phyloP scores from a whole-genome alignment of 495 filamentous ascomycete genomes.

The Xylaria flabelliformis region DNA sequence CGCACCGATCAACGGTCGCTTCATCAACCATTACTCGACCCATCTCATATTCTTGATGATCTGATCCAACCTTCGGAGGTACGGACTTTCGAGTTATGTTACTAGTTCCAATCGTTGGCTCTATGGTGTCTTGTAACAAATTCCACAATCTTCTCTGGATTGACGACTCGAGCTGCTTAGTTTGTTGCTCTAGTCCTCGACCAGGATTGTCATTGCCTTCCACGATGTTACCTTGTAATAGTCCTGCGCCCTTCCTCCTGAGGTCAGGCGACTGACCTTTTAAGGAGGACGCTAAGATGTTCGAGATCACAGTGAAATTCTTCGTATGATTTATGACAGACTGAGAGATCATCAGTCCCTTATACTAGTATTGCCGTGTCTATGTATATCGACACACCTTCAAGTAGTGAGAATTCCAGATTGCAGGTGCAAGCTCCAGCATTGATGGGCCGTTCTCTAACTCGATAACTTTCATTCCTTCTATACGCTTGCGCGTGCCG shows the following conservation, averaged over 20 bases:
- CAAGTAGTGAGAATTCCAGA: conserved; percentile 53
- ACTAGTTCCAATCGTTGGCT: conserved; percentile 27
- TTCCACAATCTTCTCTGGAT: conserved; percentile 36
- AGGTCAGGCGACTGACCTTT: conserved; percentile 33
- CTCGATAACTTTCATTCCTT: conserved; percentile 19
- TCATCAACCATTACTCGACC: conserved; percentile 7
- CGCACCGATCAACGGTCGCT: neutral
- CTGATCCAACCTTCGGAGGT: neutral
- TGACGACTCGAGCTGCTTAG: conserved; percentile 9
- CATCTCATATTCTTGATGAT: neutral
- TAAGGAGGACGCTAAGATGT: conserved; percentile 33
- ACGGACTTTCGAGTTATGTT: conserved; percentile 6
- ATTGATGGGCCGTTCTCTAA: conserved; percentile 36
- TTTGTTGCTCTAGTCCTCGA: neutral
- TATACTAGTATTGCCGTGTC: neutral
- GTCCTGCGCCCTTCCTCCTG: conserved; percentile 28
- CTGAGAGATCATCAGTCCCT: conserved; percentile 34
- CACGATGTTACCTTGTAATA: conserved; percentile 11
- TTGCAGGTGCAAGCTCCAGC: conserved; percentile 52
- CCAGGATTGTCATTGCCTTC: neutral
- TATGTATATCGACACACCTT: conserved; percentile 35
- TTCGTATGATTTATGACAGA: conserved; percentile 32
- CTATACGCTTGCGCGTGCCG: conserved; percentile 15
- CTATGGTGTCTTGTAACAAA: conserved; percentile 30
- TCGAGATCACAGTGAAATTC: conserved; percentile 33